Evolutionary conservation across 345 rosid genomes (phyloP), one percentile per base, ranked within the genome.

Genomic region (Salix dunnii): DNA sequence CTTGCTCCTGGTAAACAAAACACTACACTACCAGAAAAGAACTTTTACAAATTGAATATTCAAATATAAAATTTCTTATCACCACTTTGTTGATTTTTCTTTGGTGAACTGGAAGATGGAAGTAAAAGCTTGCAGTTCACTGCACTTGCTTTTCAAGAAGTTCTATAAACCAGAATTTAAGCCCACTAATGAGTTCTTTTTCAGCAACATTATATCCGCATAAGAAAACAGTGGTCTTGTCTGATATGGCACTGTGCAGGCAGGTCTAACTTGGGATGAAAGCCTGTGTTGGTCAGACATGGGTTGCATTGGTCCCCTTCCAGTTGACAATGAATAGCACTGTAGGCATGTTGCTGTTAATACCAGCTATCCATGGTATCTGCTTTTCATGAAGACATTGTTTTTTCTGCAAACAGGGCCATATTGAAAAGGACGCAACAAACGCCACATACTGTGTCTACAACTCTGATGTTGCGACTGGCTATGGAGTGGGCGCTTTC

Each of bases 401-500:
- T 23, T 58, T 58, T 58, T 69, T 33, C 48, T 82, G 64, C 55
- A 61, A 67, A 58, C 89, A 93, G 99, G 99, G 98, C 21, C 86
- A 61, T 42, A 61, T 86, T 27, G 67, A 72, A 6, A 71, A 71
- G 71, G 93, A 90, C 77, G 68, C 63, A 49, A 30, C 82, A 67
- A 95, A 93, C 75, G 77, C 88, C 35, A 89, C 95, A 0, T 92
- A 86, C 49, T 93, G 97, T 63, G 90, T 90, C 23, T 96, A 96
- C 84, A 86, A 87, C 79, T 96, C 97, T 36, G 97, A 93, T 86
- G 92, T 88, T 71, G 97, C 98, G 49, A 96, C 98, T 76, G 99
- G 98, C 64, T 96, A 92, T 80, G 98, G 97, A 68, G 98, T 93
- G 21, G 99, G 98, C 55, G 90, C 90, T 68, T 96, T 96, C 86